A percentile compares a stretch with the other conserved stretches of the same genome.
Conservation (phyloP, 2,329 filamentous ascomycete genomes). For the Hypoxylon rubiginosum region DNA sequence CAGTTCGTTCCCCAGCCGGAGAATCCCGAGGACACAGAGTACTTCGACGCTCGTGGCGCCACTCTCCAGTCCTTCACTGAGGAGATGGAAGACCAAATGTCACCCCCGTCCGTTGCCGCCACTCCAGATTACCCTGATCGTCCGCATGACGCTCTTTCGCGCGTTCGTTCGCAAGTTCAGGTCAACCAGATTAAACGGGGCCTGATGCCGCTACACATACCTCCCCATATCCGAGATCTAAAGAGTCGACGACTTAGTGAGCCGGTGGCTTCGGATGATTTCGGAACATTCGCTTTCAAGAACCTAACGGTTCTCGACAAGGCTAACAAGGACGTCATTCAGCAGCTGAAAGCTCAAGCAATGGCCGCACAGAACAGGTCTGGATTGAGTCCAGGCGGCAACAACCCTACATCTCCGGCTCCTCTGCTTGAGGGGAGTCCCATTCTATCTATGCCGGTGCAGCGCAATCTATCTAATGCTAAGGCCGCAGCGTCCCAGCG, state of each 20-base stretch:
- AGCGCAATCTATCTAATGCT: constrained; percentile 85
- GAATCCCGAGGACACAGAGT: constrained; percentile 97
- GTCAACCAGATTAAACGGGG: constrained; percentile 90
- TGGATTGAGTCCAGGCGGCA: constrained; percentile 60
- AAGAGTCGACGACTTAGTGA: constrained; percentile 91
- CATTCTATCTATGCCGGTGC: constrained; percentile 81
- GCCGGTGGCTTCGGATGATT: constrained; percentile 89
- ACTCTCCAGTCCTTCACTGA: constrained; percentile 93
- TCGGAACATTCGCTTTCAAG: constrained; percentile 97
- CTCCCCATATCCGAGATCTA: constrained; percentile 92
- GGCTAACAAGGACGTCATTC: constrained; percentile 98
- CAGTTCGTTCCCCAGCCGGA: constrained; percentile 94
- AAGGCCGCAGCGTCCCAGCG: constrained; percentile 75
- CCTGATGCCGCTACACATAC: constrained; percentile 95
- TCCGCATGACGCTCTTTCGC: constrained; percentile 93
- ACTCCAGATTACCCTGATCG: constrained; percentile 86
- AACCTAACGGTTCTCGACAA: constrained; percentile 97
- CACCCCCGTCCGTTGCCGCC: constrained; percentile 78
- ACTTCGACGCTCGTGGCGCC: constrained; percentile 93
- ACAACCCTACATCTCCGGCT: constrained; percentile 68
- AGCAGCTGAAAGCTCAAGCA: constrained; percentile 93
- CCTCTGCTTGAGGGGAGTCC: constrained; percentile 88
- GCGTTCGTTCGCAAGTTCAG: constrained; percentile 80
- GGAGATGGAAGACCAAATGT: constrained; percentile 90
- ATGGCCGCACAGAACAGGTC: constrained; percentile 75